These are phyloP conservation scores for Neoscytalidium dimidiatum DNA, from an alignment of 2,329 filamentous ascomycete genomes.

Conservation along the genomic window DNA sequence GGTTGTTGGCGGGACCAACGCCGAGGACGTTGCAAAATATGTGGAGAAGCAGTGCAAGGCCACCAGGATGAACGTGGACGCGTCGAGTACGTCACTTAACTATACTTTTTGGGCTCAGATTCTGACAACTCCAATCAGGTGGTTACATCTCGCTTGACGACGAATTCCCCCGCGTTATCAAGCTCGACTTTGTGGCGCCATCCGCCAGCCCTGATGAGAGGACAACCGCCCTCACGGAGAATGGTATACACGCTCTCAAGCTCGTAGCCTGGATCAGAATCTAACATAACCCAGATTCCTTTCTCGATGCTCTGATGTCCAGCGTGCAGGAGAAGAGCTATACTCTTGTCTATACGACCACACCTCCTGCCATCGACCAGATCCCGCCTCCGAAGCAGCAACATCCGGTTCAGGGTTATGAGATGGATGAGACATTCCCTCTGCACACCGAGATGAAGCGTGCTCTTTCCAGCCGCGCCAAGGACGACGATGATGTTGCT, in stretches of 20 bases:
- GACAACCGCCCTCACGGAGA: conserved; percentile 42
- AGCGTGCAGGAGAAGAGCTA: conserved; percentile 58
- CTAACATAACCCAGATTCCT: conserved; percentile 26
- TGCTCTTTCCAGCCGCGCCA: conserved; percentile 45
- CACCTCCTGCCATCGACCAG: conserved; percentile 45
- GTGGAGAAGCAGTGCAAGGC: conserved; percentile 53
- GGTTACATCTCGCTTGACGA: conserved; percentile 19
- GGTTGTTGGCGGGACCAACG: conserved; percentile 53
- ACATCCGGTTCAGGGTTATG: conserved; percentile 50
- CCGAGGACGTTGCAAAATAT: conserved; percentile 41
- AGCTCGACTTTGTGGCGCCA: conserved; percentile 45
- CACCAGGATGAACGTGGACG: conserved; percentile 45
- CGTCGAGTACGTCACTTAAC: conserved; percentile 29
- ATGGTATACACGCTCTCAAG: conserved; percentile 27
- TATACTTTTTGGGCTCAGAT: background rate
- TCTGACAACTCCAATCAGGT: conserved; percentile 2
- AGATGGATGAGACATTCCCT: conserved; percentile 65
- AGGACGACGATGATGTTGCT: conserved; percentile 29
- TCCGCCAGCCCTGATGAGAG: conserved; percentile 33
- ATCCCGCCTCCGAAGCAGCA: conserved; percentile 22
- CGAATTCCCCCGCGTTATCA: conserved; percentile 14
- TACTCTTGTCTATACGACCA: conserved; percentile 76
- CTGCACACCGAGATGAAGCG: conserved; percentile 77
- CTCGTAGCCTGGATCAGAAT: conserved; percentile 11
- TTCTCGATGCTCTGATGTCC: conserved; percentile 50